Percentiles rank a stretch among this genome's conserved stretches.
phyloP scores from a whole-genome alignment of 371 early-diverging fungal species.

The Mortierella sp. region DNA sequence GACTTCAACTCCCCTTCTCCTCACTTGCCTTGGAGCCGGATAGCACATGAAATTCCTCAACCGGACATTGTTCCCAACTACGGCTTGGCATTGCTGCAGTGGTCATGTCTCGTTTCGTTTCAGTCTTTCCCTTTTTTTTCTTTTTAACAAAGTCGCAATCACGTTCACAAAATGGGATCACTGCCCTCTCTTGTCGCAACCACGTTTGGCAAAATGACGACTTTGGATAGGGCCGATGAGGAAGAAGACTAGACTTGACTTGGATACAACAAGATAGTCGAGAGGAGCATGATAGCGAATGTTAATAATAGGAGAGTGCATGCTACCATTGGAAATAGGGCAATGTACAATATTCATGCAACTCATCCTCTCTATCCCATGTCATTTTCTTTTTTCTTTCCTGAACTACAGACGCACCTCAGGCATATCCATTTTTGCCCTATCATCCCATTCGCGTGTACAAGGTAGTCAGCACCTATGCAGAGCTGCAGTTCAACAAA shows the following conservation, averaged over 20 bases:
- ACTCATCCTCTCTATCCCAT: background rate
- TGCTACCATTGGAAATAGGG: background rate
- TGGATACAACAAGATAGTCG: background rate
- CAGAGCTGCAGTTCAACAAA: conserved; percentile 44
- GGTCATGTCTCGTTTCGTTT: background rate
- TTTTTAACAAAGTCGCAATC: background rate
- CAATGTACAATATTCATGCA: background rate
- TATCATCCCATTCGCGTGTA: conserved; percentile 56
- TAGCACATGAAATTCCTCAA: background rate
- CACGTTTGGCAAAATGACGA: background rate
- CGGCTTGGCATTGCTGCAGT: background rate
- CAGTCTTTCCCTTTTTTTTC: background rate
- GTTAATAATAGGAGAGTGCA: background rate
- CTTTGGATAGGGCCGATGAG: background rate
- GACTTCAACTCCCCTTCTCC: background rate
- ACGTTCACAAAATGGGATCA: background rate
- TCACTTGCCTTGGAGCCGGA: background rate
- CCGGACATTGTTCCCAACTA: background rate
- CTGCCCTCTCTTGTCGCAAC: background rate
- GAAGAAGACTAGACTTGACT: background rate
- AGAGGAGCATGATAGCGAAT: background rate
- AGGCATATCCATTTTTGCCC: conserved; percentile 48
- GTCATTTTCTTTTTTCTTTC: background rate
- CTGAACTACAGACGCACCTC: conserved; percentile 40
- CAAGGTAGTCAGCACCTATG: conserved; percentile 55